phyloP scores from a whole-genome alignment of 1,284 basidiomycete species.

The Earliella scabrosa region DNA sequence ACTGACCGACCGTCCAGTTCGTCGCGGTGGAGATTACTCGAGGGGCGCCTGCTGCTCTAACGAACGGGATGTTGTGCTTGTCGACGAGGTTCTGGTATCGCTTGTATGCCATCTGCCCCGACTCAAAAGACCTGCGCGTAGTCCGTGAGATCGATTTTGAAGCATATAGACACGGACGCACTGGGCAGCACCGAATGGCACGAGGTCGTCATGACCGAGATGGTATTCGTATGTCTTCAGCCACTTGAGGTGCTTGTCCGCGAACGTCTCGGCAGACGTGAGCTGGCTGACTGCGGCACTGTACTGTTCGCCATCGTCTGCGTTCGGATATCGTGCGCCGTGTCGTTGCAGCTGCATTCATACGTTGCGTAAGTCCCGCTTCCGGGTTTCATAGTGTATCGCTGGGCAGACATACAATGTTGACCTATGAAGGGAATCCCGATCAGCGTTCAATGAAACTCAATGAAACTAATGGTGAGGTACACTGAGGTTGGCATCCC shows the following conservation, averaged over 20 bases:
- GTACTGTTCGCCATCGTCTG: conserved; percentile 41
- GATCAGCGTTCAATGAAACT: no score
- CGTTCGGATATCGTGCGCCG: conserved; percentile 79
- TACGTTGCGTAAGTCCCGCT: background rate
- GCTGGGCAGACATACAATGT: background rate
- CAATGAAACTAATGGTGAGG: no score
- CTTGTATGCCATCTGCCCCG: conserved; percentile 50
- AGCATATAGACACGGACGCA: conserved; percentile 40
- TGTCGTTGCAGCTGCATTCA: conserved; percentile 76
- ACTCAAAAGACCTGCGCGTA: conserved; percentile 49
- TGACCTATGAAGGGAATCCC: background rate
- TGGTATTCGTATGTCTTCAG: conserved; percentile 62
- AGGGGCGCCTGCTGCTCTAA: conserved; percentile 61
- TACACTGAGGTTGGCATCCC: no score
- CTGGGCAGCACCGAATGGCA: conserved; percentile 76
- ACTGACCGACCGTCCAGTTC: conserved; percentile 72
- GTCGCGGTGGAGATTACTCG: conserved; percentile 71
- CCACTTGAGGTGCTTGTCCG: conserved; percentile 60
- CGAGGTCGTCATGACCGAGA: conserved; percentile 63
- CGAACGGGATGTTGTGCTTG: conserved; percentile 55
- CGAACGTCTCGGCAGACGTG: conserved; percentile 45
- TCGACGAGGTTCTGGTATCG: conserved; percentile 57
- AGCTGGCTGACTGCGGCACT: conserved; percentile 45
- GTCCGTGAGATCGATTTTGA: background rate
- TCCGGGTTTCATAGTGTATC: background rate